Percentiles rank a stretch among this genome's conserved stretches.
Evolutionary conservation across 495 filamentous ascomycete genomes (phyloP).

Genomic region (Echria macrotheca): DNA sequence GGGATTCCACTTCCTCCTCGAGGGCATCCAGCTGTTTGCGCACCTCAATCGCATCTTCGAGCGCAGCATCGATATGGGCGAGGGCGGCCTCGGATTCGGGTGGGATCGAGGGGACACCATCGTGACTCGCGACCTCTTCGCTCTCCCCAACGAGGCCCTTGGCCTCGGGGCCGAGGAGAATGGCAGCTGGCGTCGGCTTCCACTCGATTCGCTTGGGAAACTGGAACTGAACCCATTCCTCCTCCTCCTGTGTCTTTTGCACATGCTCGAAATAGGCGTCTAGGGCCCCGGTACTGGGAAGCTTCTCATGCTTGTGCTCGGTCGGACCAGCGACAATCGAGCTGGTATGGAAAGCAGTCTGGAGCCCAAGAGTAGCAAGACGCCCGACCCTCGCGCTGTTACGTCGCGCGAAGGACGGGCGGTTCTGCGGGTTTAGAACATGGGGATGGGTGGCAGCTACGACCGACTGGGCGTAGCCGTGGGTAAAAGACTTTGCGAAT

Average conservation of each 20-base stretch:
- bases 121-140: conserved; percentile 17
- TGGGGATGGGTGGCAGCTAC: conserved; percentile 86
- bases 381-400: conserved; percentile 51
- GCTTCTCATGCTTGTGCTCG: conserved; percentile 42
- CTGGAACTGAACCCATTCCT: conserved; percentile 88
- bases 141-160: conserved; percentile 34
- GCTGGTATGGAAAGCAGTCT: conserved; percentile 66
- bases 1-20: conserved; percentile 39
- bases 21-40: conserved; percentile 41
- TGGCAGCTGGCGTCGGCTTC: conserved; percentile 55
- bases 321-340: conserved; percentile 24
- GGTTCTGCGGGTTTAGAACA: conserved; percentile 67
- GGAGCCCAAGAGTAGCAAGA: conserved; percentile 56
- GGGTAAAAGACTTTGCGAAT: conserved; percentile 90
- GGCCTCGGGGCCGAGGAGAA: conserved; percentile 47
- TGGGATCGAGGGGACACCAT: conserved; percentile 18
- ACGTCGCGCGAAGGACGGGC: conserved; percentile 49
- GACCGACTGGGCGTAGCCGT: conserved; percentile 96
- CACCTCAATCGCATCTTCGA: conserved; percentile 44
- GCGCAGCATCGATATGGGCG: conserved; percentile 44
- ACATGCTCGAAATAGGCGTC: conserved; percentile 87
- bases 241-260: conserved; percentile 66
- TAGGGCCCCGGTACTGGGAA: conserved; percentile 47
- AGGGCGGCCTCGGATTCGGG: conserved; percentile 38
- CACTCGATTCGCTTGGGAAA: conserved; percentile 81